Evolutionary conservation across 495 filamentous ascomycete genomes (phyloP).

Genomic region (Neurospora sp.): DNA sequence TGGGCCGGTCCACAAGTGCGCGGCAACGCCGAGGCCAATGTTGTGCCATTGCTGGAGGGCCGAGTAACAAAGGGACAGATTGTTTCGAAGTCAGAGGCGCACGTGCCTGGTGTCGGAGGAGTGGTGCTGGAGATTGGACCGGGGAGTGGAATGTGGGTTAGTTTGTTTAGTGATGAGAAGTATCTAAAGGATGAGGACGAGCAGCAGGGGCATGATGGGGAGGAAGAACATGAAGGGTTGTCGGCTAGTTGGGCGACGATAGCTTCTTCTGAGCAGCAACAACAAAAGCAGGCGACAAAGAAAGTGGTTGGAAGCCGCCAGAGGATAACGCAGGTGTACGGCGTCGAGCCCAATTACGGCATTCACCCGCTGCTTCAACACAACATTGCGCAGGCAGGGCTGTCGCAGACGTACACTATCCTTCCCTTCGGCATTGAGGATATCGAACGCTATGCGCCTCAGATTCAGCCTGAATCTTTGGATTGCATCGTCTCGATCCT

Average conservation of each 20-base stretch:
- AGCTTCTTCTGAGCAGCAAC: background rate
- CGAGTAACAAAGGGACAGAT: constrained; percentile 18
- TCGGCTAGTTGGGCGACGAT: background rate
- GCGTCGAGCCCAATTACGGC: constrained; percentile 53
- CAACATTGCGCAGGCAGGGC: constrained; percentile 36
- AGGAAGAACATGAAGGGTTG: background rate
- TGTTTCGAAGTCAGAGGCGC: background rate
- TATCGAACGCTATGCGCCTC: constrained; percentile 30
- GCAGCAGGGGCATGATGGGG: background rate
- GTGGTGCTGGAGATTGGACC: constrained; percentile 39
- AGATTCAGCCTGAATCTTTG: constrained; percentile 33
- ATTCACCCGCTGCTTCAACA: constrained; percentile 42
- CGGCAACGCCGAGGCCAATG: constrained; percentile 12
- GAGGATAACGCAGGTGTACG: constrained; percentile 47
- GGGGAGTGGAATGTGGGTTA: constrained; percentile 37
- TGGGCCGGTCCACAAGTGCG: constrained; percentile 29
- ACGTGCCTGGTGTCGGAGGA: constrained; percentile 21
- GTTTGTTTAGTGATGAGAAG: constrained; percentile 18
- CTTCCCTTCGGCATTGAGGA: constrained; percentile 52
- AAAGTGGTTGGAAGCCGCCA: background rate
- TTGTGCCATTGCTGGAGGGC: constrained; percentile 34
- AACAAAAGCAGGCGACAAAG: background rate
- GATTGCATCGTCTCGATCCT: constrained; percentile 61
- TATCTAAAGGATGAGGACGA: background rate
- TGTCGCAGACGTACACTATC: constrained; percentile 54